Conservation (phyloP, 2,329 filamentous ascomycete genomes). For the Cladosporium sp. region DNA sequence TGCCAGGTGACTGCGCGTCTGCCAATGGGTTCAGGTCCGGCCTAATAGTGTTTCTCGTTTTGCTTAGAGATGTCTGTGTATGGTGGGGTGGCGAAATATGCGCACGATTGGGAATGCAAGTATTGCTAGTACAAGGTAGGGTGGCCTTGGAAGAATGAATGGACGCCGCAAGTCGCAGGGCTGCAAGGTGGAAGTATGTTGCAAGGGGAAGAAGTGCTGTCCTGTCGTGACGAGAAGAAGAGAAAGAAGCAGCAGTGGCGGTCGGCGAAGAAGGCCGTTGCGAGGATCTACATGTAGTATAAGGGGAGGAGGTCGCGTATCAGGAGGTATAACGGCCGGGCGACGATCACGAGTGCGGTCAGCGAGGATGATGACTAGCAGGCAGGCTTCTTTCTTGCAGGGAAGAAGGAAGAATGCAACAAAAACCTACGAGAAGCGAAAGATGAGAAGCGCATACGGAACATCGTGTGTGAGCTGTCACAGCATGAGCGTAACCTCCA, state of each 20-base stretch:
- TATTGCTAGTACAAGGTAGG: neutral
- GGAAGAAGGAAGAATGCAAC: neutral
- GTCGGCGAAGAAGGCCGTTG: too few relatives aligned
- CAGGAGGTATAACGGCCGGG: constrained; percentile 11
- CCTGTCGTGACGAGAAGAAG: neutral
- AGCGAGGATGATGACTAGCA: neutral
- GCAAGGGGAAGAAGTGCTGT: constrained; percentile 1
- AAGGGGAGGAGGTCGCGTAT: neutral
- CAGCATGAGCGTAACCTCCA: too few relatives aligned
- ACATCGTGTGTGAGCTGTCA: too few relatives aligned
- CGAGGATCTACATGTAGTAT: constrained; percentile 7
- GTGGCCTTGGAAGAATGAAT: constrained; percentile 2
- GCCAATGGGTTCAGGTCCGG: neutral
- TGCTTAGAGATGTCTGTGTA: neutral
- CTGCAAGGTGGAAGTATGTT: constrained; percentile 4
- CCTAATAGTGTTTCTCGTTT: neutral
- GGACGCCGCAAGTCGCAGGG: constrained; percentile 8
- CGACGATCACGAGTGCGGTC: constrained; percentile 5
- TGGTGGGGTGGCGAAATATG: constrained; percentile 5
- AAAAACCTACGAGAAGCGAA: neutral
- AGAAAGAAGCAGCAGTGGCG: neutral
- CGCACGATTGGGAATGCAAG: neutral
- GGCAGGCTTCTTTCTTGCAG: neutral
- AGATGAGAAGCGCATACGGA: too few relatives aligned
- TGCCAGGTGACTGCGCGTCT: neutral